Percentiles rank a stretch among this genome's conserved stretches.
Conservation (phyloP, 176 grass and related monocot genomes). For the Miscanthus lutarioriparius region DNA sequence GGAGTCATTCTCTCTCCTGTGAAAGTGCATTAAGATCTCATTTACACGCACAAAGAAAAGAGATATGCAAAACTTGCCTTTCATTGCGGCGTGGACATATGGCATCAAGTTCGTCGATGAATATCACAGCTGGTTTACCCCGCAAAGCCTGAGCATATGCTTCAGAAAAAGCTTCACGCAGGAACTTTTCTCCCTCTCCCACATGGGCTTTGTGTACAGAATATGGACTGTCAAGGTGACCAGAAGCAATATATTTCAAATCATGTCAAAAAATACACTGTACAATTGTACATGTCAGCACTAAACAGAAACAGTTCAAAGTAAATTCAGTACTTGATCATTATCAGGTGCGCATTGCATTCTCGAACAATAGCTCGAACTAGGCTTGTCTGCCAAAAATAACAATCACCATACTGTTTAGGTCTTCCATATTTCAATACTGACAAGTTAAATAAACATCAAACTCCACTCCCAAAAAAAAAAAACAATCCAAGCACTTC, state of each 20-base stretch:
- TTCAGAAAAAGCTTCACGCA: slow-evolving; percentile 78
- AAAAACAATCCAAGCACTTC: background rate
- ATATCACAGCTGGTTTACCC: slow-evolving; percentile 80
- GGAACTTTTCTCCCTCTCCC: slow-evolving; percentile 80
- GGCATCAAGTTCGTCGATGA: slow-evolving; percentile 91
- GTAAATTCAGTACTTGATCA: slow-evolving; percentile 57
- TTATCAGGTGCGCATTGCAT: slow-evolving; percentile 67
- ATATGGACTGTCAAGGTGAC: slow-evolving; percentile 49
- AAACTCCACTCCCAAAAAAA: background rate
- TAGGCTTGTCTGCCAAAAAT: slow-evolving; percentile 71
- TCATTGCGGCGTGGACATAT: slow-evolving; percentile 71
- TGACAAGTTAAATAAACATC: background rate
- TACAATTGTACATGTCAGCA: background rate
- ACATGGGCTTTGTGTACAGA: slow-evolving; percentile 78
- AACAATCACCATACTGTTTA: slow-evolving; percentile 10
- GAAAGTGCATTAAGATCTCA: background rate
- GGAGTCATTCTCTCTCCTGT: slow-evolving; percentile 75
- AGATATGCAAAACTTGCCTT: slow-evolving; percentile 43
- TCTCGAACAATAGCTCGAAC: slow-evolving; percentile 77
- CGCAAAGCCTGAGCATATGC: slow-evolving; percentile 59
- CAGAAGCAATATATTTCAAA: background rate
- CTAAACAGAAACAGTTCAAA: background rate
- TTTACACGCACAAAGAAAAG: background rate
- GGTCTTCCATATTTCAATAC: background rate
- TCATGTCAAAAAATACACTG: background rate